phyloP scores from a whole-genome alignment of 2,329 filamentous ascomycete species.

The Immersiporthe knoxdaviesiana region DNA sequence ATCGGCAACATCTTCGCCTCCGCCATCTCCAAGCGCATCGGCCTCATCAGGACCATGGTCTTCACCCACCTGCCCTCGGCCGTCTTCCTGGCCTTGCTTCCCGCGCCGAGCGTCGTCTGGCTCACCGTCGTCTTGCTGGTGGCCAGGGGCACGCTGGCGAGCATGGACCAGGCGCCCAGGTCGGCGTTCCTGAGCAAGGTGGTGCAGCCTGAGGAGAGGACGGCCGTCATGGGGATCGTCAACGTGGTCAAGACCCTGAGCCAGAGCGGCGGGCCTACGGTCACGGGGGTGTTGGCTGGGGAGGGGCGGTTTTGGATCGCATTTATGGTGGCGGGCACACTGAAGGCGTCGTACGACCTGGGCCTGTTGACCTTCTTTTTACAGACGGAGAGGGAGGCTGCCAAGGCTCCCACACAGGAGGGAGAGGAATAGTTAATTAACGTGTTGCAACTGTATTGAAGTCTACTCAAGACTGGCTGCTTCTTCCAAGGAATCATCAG shows the following conservation, averaged over 20 bases:
- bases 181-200: slow-evolving; percentile 70
- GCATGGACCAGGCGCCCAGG: slow-evolving; percentile 73
- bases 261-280: slow-evolving; percentile 63
- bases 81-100: slow-evolving; percentile 66
- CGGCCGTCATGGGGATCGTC: slow-evolving; percentile 70
- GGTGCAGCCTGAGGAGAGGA: slow-evolving; percentile 67
- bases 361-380: slow-evolving; percentile 27
- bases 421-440: neutral
- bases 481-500: too few relatives aligned
- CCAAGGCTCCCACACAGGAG: neutral
- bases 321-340: slow-evolving; percentile 63
- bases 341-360: slow-evolving; percentile 66
- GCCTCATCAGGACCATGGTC: slow-evolving; percentile 75
- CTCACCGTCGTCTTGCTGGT: slow-evolving; percentile 62
- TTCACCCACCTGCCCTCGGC: slow-evolving; percentile 74
- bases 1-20: slow-evolving; percentile 56
- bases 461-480: neutral
- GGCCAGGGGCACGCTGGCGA: slow-evolving; percentile 63
- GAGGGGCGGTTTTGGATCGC: slow-evolving; percentile 61
- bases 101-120: slow-evolving; percentile 55
- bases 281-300: slow-evolving; percentile 66
- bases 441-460: neutral
- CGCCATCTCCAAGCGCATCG: slow-evolving; percentile 57
- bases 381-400: slow-evolving; percentile 18
- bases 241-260: slow-evolving; percentile 70